These are phyloP conservation scores for Sugiyamaella novakii DNA, from an alignment of 1,139 yeast species.

Conservation along the genomic window DNA sequence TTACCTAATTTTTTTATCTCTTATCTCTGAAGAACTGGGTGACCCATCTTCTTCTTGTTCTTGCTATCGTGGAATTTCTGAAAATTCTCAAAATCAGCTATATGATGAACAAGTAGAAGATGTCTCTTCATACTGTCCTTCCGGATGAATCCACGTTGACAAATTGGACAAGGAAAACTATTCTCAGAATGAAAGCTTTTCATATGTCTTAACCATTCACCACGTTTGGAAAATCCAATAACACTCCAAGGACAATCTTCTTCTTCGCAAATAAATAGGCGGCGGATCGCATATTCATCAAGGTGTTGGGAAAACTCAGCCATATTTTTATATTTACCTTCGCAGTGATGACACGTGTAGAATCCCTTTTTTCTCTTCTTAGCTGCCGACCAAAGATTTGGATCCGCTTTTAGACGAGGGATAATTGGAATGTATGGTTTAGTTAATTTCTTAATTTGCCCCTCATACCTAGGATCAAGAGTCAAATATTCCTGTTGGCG, in stretches of 20 bases:
- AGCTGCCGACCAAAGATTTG: constrained; percentile 25
- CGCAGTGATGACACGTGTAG: constrained; percentile 57
- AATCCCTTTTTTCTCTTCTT: constrained; percentile 48
- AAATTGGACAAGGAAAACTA: constrained; percentile 43
- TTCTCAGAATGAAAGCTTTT: constrained; percentile 52
- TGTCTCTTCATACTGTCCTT: constrained; percentile 39
- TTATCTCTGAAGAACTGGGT: no score
- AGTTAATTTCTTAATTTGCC: background rate
- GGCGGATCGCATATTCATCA: constrained; percentile 46
- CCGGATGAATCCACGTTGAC: constrained; percentile 58
- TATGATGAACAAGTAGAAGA: constrained; percentile 28
- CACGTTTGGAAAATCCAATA: constrained; percentile 60
- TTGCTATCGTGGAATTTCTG: no score
- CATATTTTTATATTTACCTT: constrained; percentile 46
- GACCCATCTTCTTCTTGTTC: background rate
- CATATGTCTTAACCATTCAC: constrained; percentile 64
- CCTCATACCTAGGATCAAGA: background rate
- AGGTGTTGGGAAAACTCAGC: constrained; percentile 51
- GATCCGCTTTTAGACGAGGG: constrained; percentile 12
- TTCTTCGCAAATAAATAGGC: constrained; percentile 56
- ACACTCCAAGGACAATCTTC: constrained; percentile 61
- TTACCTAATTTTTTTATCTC: no score
- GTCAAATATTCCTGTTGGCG: background rate
- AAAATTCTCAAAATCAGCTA: background rate
- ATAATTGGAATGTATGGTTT: constrained; percentile 10